Evolutionary conservation across 2,329 filamentous ascomycete genomes (phyloP).

Genomic region (Hypoxylon sp.): DNA sequence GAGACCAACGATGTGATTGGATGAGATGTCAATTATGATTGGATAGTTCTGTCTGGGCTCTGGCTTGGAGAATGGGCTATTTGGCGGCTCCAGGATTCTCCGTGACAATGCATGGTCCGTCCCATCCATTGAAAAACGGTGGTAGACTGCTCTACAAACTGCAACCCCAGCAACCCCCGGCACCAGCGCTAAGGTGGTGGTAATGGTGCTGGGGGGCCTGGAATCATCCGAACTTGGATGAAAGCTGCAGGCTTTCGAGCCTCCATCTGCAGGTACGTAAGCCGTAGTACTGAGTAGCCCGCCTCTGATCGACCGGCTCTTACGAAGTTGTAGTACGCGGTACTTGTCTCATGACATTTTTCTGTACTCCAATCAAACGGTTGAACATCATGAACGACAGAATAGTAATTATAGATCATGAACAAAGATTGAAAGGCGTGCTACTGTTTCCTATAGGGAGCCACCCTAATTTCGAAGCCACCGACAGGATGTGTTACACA

Average conservation of each 20-base stretch:
- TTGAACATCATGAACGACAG: slow-evolving; percentile 11
- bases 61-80: slow-evolving; percentile 10
- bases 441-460: slow-evolving; percentile 9
- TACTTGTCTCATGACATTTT: slow-evolving; percentile 36
- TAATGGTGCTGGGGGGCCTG: background rate
- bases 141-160: background rate
- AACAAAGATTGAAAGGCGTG: slow-evolving; percentile 9
- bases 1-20: slow-evolving; percentile 17
- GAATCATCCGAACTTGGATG: slow-evolving; percentile 10
- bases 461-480: slow-evolving; percentile 5
- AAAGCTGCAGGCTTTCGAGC: slow-evolving; percentile 27
- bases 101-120: slow-evolving; percentile 17
- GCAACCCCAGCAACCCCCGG: slow-evolving; percentile 8
- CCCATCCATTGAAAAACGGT: slow-evolving; percentile 37
- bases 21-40: slow-evolving; percentile 22
- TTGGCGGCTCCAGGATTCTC: slow-evolving; percentile 30
- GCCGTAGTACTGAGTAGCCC: slow-evolving; percentile 28
- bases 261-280: slow-evolving; percentile 41
- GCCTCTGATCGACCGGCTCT: slow-evolving; percentile 18
- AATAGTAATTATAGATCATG: slow-evolving; percentile 2
- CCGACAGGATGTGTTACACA: slow-evolving; percentile 10
- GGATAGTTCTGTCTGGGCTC: slow-evolving; percentile 21
- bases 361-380: slow-evolving; percentile 32
- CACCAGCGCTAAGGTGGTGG: slow-evolving; percentile 31
- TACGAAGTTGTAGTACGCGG: slow-evolving; percentile 27